These are phyloP conservation scores for Tricharina praecox DNA, from an alignment of 495 filamentous ascomycete species.

Conservation along the genomic window DNA sequence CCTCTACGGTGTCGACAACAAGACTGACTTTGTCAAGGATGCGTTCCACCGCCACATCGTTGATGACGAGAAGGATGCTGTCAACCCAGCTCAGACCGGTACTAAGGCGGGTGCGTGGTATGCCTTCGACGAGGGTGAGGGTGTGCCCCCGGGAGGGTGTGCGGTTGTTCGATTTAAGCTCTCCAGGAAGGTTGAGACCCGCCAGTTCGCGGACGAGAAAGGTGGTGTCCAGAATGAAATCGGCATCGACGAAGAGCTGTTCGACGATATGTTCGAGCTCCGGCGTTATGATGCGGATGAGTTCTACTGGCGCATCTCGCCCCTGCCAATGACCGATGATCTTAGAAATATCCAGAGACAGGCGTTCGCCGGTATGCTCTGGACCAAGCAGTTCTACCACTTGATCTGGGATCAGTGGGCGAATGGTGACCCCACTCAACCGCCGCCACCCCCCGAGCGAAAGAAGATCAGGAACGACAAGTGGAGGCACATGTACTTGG, in stretches of 20 bases:
- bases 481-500: slow-evolving; percentile 85
- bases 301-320: slow-evolving; percentile 85
- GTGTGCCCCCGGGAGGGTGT: slow-evolving; percentile 75
- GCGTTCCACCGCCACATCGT: slow-evolving; percentile 84
- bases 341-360: slow-evolving; percentile 89
- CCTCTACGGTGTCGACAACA: slow-evolving; percentile 62
- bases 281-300: slow-evolving; percentile 79
- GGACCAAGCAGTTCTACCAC: slow-evolving; percentile 92
- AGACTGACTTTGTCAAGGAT: slow-evolving; percentile 77
- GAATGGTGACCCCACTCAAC: slow-evolving; percentile 54
- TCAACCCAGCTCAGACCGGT: slow-evolving; percentile 65
- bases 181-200: slow-evolving; percentile 34
- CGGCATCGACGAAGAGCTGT: slow-evolving; percentile 66
- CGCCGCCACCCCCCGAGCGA: slow-evolving; percentile 63
- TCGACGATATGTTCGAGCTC: slow-evolving; percentile 81
- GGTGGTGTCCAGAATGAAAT: slow-evolving; percentile 6
- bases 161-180: slow-evolving; percentile 88
- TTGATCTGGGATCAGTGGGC: slow-evolving; percentile 97
- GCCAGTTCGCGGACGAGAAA: slow-evolving; percentile 3
- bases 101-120: slow-evolving; percentile 90
- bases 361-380: slow-evolving; percentile 90
- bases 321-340: slow-evolving; percentile 85
- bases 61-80: slow-evolving; percentile 54
- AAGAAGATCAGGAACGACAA: slow-evolving; percentile 70
- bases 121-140: slow-evolving; percentile 72